Conservation (phyloP, 495 filamentous ascomycete species). For the Penicillium cataractarum region DNA sequence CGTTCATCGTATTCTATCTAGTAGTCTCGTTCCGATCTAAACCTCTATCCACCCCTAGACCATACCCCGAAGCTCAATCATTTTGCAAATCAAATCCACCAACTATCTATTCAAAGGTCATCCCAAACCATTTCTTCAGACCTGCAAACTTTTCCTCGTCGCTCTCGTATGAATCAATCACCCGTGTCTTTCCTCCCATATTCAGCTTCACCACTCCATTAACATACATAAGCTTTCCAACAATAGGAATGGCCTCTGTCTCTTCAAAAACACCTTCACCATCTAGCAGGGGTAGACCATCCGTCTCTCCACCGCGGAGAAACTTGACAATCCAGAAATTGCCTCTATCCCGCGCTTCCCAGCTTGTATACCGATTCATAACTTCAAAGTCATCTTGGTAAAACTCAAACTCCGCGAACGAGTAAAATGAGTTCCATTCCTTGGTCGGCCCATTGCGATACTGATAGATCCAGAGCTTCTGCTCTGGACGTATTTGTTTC, state of each 20-base stretch:
- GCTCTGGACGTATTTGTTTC: constrained; percentile 41
- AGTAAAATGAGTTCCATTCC: constrained; percentile 61
- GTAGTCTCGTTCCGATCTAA: too few species aligned
- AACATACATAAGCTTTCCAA: constrained; percentile 63
- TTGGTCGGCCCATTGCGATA: constrained; percentile 47
- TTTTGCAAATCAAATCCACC: too few species aligned
- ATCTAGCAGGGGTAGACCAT: constrained; percentile 11
- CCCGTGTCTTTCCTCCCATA: constrained; percentile 56
- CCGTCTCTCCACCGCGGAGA: constrained; percentile 43
- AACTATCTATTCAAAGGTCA: constrained; percentile 15
- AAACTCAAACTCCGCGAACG: constrained; percentile 65
- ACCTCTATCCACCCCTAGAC: background rate
- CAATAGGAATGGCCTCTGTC: constrained; percentile 30
- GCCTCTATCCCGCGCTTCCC: constrained; percentile 51
- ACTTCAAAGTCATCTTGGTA: constrained; percentile 64
- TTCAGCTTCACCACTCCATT: constrained; percentile 60
- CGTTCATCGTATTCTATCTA: background rate
- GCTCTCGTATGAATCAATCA: constrained; percentile 50
- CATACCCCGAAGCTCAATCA: too few species aligned
- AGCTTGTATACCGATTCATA: constrained; percentile 63
- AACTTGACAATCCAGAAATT: constrained; percentile 61
- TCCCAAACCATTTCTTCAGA: constrained; percentile 36
- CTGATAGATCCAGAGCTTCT: constrained; percentile 67
- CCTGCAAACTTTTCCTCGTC: constrained; percentile 51
- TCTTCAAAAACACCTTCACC: constrained; percentile 24